Conservation (phyloP, 257 asterid genomes). For the Capsicum rhomboideum region DNA sequence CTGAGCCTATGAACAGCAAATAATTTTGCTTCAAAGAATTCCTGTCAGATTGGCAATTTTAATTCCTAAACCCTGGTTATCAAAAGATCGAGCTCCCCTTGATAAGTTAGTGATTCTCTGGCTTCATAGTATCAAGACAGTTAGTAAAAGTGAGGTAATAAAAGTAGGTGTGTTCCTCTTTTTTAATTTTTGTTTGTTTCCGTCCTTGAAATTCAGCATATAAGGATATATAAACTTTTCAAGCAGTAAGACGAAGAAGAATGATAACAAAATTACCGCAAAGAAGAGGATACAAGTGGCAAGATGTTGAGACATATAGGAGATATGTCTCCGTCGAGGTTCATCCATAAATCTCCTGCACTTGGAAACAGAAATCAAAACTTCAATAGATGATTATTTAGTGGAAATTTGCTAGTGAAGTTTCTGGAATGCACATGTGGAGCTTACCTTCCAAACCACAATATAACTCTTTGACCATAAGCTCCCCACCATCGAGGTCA, state of each 20-base stretch:
- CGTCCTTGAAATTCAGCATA: background rate
- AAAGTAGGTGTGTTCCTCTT: background rate
- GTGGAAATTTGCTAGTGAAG: background rate
- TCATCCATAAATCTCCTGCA: conserved; percentile 90
- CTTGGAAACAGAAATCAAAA: background rate
- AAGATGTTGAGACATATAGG: conserved; percentile 75
- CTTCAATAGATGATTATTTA: background rate
- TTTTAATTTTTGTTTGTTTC: background rate
- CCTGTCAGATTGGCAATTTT: background rate
- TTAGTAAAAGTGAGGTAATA: background rate
- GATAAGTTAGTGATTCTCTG: background rate
- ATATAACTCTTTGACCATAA: conserved; percentile 34
- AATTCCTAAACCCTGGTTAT: background rate
- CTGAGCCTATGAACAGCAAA: background rate
- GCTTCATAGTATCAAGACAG: background rate
- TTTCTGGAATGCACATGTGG: background rate
- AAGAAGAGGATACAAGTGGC: conserved; percentile 59
- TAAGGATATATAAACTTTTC: background rate
- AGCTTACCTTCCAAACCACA: conserved; percentile 58
- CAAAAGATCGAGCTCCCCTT: background rate
- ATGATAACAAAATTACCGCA: conserved; percentile 31
- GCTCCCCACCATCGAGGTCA: conserved; percentile 52
- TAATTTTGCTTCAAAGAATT: background rate
- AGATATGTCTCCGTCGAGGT: conserved; percentile 85
- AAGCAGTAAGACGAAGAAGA: background rate